Base-by-base conservation (phyloP, 2,329 filamentous ascomycete species). In the Paecilomyces sp. region DNA sequence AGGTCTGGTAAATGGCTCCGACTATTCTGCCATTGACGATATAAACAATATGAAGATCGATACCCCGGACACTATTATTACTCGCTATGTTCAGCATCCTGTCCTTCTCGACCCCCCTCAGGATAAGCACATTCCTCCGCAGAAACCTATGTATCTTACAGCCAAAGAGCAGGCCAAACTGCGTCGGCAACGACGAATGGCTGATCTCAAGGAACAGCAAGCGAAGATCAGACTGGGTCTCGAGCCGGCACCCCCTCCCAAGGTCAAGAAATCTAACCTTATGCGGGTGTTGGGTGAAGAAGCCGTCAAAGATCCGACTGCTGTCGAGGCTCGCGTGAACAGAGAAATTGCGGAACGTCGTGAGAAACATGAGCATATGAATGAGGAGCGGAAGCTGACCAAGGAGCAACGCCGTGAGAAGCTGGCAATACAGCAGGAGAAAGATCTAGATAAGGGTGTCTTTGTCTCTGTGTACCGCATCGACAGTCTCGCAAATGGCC, bases 201-300 rank as follows among this genome's bases (percentile, higher is more conserved):
- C 90, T 50, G 91, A 97, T 63, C 81, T 96, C 64, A 97, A 97
- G 74, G 95, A 99, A 75, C 88, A 92, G 71, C 94, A 99, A 76
- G 92, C 93, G 41, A 97, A 99, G 79, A 94, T 97, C 63, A 85
- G 93, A 60, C 81, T 99, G 11, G 94, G 94, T 22, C 82, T 99
- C 13, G 88, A 93, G 61, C 91, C 92, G 2, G 91, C 93, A 22
- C 92, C 92, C 30, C 89, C 92, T 28, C 93, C 94, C 11, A 99
- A 97, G 76, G 91, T 99, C 66, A 97, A 97, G 78, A 95, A 95
- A 75, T 90, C 89, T 60, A 99, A 99, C 74, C 84, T 99, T 71
- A 99, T 99, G 94, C 88, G 92, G 60, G 94, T 99, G 31, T 82
- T 97, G 59, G 94, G 94, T 63, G 91, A 97, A 71, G 88, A 91